Evolutionary conservation across 2,329 filamentous ascomycete genomes (phyloP), one percentile per base, ranked within the genome.

Genomic region (Alternaria ventricosa): DNA sequence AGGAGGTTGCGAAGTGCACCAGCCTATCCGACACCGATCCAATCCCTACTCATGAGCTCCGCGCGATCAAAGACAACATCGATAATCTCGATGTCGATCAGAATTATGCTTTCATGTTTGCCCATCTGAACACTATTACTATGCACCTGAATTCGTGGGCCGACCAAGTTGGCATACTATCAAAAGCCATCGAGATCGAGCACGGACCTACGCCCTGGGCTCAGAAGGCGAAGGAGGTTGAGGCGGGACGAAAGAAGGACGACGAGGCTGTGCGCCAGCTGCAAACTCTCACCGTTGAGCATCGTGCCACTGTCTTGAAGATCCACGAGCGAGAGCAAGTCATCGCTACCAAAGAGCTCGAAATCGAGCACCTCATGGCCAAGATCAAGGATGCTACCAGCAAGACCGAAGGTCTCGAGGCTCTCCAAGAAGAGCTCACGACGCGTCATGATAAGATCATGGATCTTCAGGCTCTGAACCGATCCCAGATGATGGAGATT

Each of bases 321-420:
- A 77, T 87, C 43, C 92, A 94, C 77, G 90, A 90, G 36, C 88
- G 97, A 56, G 94, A 96, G 78, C 95, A 96, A 62, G 87, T 92
- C 23, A 88, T 90, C n/a, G 91, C 78, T 27, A 79, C 76, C 1
- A 78, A 78, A 54, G 71, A 77, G 22, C 70, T 97, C 70, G 94
- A 96, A 79, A 97, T 97, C 70, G 95, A 97, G 80, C 92, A 96
- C 44, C 88, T 98, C 41, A 92, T 97, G 79, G 92, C 92, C 28
- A 75, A 76, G 64, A 71, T 72, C 50, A 68, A 71, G 12, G 75
- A 79, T 56, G 73, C 71, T 23, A 53, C 69, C 11, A 65, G 65
- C 36, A 78, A 75, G 62, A 69, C 68, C 18, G 68, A 70, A 43
- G 70, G 69, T 7, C 47, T 72, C 3, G 66, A 72, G 33, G 64